Conservation (phyloP, 2,329 filamentous ascomycete species). For the Nectriaceae sp. region DNA sequence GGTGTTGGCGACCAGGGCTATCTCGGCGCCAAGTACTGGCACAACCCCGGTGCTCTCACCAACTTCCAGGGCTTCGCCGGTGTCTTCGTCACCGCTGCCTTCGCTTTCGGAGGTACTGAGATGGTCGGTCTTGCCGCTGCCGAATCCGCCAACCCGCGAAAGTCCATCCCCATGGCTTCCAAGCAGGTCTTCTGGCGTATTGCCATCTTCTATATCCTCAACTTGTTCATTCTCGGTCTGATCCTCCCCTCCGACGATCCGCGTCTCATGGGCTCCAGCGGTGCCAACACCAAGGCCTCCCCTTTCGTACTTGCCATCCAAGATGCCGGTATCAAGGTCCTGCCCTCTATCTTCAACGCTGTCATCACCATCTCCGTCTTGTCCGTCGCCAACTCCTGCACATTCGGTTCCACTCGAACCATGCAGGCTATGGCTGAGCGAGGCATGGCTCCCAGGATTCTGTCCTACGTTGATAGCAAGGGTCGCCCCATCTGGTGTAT, state of each 20-base stretch:
- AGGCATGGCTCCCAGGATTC: conserved; percentile 73
- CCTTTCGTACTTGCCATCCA: conserved; percentile 93
- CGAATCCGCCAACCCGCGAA: conserved; percentile 74
- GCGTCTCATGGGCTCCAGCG: conserved; percentile 59
- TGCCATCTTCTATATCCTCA: conserved; percentile 84
- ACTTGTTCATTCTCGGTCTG: conserved; percentile 77
- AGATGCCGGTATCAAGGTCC: conserved; percentile 76
- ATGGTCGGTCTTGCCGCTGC: conserved; percentile 76
- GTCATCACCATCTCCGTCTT: conserved; percentile 91
- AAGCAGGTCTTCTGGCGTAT: conserved; percentile 98
- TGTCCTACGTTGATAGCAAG: conserved; percentile 80
- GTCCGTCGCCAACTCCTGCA: conserved; percentile 87
- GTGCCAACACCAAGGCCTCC: conserved; percentile 71
- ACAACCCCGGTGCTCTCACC: conserved; percentile 76
- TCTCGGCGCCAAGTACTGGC: conserved; percentile 79
- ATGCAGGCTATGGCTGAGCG: conserved; percentile 89
- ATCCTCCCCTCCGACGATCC: conserved; percentile 73
- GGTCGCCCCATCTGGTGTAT: conserved; percentile 81
- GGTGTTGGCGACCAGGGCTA: conserved; percentile 74
- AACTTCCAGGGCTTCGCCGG: conserved; percentile 79
- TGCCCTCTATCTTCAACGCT: conserved; percentile 88
- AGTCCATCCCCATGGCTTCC: conserved; percentile 80
- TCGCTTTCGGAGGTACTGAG: conserved; percentile 76
- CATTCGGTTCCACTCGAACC: conserved; percentile 90
- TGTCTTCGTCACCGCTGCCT: conserved; percentile 75